These are phyloP conservation scores for Populus hybrid DNA, from an alignment of 441 rosid genomes.

Conservation along the genomic window DNA sequence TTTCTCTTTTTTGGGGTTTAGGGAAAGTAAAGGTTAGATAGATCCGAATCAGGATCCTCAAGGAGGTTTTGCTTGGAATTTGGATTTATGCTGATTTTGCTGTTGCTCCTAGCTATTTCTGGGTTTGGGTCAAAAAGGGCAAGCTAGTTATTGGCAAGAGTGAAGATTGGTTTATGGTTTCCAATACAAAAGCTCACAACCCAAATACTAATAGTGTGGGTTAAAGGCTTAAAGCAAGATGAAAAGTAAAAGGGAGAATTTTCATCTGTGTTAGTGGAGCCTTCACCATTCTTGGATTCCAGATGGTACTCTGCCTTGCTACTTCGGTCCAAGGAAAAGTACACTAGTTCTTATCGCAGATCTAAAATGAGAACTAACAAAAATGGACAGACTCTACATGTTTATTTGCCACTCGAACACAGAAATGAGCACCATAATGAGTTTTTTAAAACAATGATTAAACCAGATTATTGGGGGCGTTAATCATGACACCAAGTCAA, in stretches of 20 bases:
- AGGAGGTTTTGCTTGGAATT: neutral
- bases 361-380: neutral
- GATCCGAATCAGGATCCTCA: constrained; percentile 30
- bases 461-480: neutral
- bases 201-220: neutral
- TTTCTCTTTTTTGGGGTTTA: constrained; percentile 25
- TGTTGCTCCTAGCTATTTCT: constrained; percentile 4
- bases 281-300: constrained; percentile 19
- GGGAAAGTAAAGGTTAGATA: constrained; percentile 32
- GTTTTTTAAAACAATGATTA: constrained; percentile 13
- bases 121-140: constrained; percentile 24
- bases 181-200: constrained; percentile 20
- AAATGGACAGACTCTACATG: neutral
- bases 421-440: neutral
- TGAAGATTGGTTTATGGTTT: constrained; percentile 22
- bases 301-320: neutral
- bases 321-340: constrained; percentile 8
- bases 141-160: constrained; percentile 19
- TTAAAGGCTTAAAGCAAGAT: constrained; percentile 4
- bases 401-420: neutral
- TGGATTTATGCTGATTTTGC: constrained; percentile 16
- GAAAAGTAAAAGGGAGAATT: constrained; percentile 18
- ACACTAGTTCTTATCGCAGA: neutral
- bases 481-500: constrained; percentile 20
- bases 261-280: constrained; percentile 29